Evolutionary conservation across 768 basidiomycete species (phyloP).

Genomic region (Termitomyces sp.): DNA sequence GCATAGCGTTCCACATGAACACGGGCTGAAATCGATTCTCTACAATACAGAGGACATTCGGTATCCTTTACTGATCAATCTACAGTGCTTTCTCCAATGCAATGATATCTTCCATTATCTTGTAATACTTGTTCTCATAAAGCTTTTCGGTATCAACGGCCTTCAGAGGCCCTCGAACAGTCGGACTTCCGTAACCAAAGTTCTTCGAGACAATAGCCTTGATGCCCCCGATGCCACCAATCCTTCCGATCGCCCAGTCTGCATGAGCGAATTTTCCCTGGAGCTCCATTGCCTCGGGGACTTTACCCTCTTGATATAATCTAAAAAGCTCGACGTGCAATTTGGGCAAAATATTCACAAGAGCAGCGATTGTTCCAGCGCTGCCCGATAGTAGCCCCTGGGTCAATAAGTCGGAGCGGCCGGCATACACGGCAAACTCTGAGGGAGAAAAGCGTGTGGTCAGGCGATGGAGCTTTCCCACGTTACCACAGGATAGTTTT

Average conservation of each 20-base stretch:
- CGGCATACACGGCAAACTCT: constrained; percentile 71
- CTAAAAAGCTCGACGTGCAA: constrained; percentile 48
- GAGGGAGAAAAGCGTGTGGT: constrained; percentile 50
- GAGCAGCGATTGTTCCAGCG: constrained; percentile 64
- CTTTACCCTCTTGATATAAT: constrained; percentile 49
- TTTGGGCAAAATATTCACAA: constrained; percentile 61
- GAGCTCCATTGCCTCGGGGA: constrained; percentile 56
- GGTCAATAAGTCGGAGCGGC: constrained; percentile 67
- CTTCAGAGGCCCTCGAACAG: constrained; percentile 50
- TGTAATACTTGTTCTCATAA: constrained; percentile 35
- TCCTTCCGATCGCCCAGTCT: constrained; percentile 60
- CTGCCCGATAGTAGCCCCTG: constrained; percentile 60
- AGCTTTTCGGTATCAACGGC: constrained; percentile 35
- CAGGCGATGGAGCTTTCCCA: constrained; percentile 80
- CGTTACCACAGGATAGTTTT: constrained; percentile 82
- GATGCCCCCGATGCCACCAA: constrained; percentile 67
- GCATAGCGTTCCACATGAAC: neutral
- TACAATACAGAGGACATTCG: neutral
- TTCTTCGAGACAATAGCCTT: constrained; percentile 60
- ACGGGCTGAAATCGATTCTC: neutral
- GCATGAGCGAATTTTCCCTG: constrained; percentile 63
- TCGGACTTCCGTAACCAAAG: constrained; percentile 58
- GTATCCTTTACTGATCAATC: neutral
- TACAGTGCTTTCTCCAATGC: constrained; percentile 39
- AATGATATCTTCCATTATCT: constrained; percentile 43